A percentile compares a stretch with the other conserved stretches of the same genome.
These are phyloP conservation scores for Pseudonectria foliicola DNA, from an alignment of 2,329 filamentous ascomycete genomes.

Conservation along the genomic window DNA sequence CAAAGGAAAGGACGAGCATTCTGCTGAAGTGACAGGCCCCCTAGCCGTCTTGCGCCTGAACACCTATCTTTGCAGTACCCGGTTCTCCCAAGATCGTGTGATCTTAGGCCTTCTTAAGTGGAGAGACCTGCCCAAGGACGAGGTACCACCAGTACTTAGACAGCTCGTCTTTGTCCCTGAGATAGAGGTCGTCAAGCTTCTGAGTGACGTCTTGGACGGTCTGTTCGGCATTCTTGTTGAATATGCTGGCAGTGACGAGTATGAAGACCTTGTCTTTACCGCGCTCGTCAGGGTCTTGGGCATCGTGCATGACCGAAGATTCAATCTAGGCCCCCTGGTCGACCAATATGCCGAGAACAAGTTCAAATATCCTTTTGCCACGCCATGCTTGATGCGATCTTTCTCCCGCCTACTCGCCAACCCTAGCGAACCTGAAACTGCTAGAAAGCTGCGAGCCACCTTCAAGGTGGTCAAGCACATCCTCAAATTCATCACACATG, in stretches of 20 bases:
- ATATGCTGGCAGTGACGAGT: constrained; percentile 83
- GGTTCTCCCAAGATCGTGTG: constrained; percentile 85
- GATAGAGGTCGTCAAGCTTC: constrained; percentile 92
- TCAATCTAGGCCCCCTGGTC: constrained; percentile 83
- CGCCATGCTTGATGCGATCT: constrained; percentile 77
- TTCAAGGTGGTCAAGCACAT: constrained; percentile 94
- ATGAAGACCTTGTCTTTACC: constrained; percentile 87
- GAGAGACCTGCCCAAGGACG: constrained; percentile 66
- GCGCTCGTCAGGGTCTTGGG: constrained; percentile 83
- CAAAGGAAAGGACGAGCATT: constrained; percentile 56
- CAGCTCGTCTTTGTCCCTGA: constrained; percentile 90
- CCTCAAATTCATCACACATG: constrained; percentile 89
- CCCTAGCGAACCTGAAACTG: constrained; percentile 74
- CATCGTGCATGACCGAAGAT: constrained; percentile 89
- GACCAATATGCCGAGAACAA: constrained; percentile 83
- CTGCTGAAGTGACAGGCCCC: constrained; percentile 70
- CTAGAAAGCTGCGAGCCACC: constrained; percentile 77
- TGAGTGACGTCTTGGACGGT: constrained; percentile 82
- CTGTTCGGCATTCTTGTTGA: constrained; percentile 89
- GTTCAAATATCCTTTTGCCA: constrained; percentile 91
- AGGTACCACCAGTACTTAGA: constrained; percentile 67
- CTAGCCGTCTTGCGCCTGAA: constrained; percentile 72
- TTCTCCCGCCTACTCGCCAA: constrained; percentile 78
- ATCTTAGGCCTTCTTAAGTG: constrained; percentile 80
- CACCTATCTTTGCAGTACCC: constrained; percentile 89